phyloP scores from a whole-genome alignment of 2,329 filamentous ascomycete species.

The Huntiella abstrusa region DNA sequence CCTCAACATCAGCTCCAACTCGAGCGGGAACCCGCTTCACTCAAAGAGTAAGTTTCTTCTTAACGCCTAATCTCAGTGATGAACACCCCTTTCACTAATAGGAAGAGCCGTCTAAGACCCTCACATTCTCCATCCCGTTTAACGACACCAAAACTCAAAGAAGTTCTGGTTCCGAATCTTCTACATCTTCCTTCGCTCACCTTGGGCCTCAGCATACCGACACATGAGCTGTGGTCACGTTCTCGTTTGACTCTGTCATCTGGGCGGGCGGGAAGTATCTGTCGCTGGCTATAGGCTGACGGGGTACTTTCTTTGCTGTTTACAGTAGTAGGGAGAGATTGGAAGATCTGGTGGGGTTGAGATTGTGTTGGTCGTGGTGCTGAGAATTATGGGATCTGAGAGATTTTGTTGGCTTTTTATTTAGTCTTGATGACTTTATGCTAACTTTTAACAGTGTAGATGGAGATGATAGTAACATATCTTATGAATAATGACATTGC shows the following conservation, averaged over 20 bases:
- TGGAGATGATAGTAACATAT: not conserved
- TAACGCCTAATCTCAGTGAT: not conserved
- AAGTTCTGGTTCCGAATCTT: not conserved
- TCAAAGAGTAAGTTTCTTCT: too few species aligned
- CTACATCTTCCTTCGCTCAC: not conserved
- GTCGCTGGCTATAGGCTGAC: not conserved
- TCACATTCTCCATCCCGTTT: not conserved
- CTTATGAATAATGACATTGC: not conserved
- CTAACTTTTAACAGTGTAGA: not conserved
- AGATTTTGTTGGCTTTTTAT: not conserved
- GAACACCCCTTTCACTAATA: slow-evolving; percentile 1
- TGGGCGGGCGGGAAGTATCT: not conserved
- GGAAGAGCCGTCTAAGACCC: slow-evolving; percentile 2
- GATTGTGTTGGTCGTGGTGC: not conserved
- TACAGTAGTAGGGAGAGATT: not conserved
- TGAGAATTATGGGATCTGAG: not conserved
- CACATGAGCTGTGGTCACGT: not conserved
- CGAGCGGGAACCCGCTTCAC: too few species aligned
- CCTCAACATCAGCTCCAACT: too few species aligned
- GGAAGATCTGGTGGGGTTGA: not conserved
- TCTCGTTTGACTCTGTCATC: not conserved
- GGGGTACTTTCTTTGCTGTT: not conserved
- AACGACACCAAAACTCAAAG: not conserved
- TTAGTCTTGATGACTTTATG: not conserved
- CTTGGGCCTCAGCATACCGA: not conserved